phyloP scores from a whole-genome alignment of 176 grass and related monocot genomes.

The Panicum miliaceum region DNA sequence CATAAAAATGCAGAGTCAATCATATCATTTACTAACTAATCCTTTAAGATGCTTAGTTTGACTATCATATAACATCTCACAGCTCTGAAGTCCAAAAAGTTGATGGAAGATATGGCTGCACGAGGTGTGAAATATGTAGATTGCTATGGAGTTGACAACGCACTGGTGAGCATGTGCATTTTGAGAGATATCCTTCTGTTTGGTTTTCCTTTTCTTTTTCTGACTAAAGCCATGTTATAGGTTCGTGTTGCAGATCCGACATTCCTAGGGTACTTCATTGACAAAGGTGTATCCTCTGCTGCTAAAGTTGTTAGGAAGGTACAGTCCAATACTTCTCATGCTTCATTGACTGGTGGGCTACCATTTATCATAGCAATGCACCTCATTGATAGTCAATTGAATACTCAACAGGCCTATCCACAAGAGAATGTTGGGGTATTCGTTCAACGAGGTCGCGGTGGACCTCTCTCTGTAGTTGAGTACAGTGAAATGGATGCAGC shows the following conservation, averaged over 20 bases:
- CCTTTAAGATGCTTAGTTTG: conserved; percentile 18
- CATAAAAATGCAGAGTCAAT: neutral
- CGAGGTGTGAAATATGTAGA: conserved; percentile 92
- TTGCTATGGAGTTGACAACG: conserved; percentile 96
- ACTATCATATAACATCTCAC: conserved; percentile 24
- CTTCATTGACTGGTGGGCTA: conserved; percentile 4
- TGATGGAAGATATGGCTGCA: conserved; percentile 85
- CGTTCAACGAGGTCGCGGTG: conserved; percentile 90
- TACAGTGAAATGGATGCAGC: conserved; percentile 96
- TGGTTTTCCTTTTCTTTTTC: conserved; percentile 10
- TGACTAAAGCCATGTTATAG: conserved; percentile 55
- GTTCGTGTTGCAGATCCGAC: conserved; percentile 96
- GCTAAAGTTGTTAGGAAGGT: conserved; percentile 98
- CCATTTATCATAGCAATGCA: neutral
- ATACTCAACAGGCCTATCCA: conserved; percentile 81
- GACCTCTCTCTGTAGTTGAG: conserved; percentile 83
- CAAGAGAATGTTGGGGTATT: conserved; percentile 99
- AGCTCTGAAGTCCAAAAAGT: conserved; percentile 83
- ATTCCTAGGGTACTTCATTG: conserved; percentile 97
- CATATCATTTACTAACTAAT: neutral
- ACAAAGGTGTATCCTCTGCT: conserved; percentile 82
- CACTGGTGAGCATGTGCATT: conserved; percentile 59
- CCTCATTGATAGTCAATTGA: conserved; percentile 9
- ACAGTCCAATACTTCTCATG: conserved; percentile 32
- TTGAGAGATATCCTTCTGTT: conserved; percentile 2